Conservation (phyloP, 441 rosid genomes). For the Pelargonium myrrhifolium region DNA sequence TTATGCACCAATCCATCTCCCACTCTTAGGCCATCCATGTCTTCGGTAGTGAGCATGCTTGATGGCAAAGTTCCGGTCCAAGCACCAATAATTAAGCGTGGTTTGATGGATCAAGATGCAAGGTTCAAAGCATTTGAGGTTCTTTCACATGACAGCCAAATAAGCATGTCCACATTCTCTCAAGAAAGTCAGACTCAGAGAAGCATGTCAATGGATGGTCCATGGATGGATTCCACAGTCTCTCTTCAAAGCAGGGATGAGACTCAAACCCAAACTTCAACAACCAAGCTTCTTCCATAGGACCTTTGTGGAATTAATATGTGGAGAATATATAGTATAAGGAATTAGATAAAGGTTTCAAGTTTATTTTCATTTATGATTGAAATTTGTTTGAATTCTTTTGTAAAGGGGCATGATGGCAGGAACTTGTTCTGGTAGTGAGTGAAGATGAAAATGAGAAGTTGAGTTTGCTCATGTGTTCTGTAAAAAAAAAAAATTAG, state of each 20-base stretch:
- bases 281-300: conserved; percentile 19
- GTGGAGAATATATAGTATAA: too few species aligned
- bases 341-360: background rate
- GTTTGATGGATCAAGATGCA: conserved; percentile 26
- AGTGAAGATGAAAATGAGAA: background rate
- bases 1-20: conserved; percentile 53
- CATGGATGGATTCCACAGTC: conserved; percentile 41
- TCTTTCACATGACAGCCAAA: conserved; percentile 42
- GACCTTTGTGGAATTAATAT: too few species aligned
- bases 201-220: conserved; percentile 37
- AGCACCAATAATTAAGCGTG: conserved; percentile 47
- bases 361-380: background rate
- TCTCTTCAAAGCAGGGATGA: conserved; percentile 27
- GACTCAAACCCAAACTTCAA: conserved; percentile 15
- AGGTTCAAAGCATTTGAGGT: conserved; percentile 51
- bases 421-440: background rate
- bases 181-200: conserved; percentile 23
- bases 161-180: conserved; percentile 25
- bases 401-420: background rate
- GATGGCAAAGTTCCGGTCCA: conserved; percentile 44
- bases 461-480: background rate
- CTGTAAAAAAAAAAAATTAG: too few species aligned
- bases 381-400: background rate
- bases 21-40: conserved; percentile 50
- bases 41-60: conserved; percentile 51